phyloP scores from a whole-genome alignment of 352 stramenopile species.

The Phytophthora europaea region DNA sequence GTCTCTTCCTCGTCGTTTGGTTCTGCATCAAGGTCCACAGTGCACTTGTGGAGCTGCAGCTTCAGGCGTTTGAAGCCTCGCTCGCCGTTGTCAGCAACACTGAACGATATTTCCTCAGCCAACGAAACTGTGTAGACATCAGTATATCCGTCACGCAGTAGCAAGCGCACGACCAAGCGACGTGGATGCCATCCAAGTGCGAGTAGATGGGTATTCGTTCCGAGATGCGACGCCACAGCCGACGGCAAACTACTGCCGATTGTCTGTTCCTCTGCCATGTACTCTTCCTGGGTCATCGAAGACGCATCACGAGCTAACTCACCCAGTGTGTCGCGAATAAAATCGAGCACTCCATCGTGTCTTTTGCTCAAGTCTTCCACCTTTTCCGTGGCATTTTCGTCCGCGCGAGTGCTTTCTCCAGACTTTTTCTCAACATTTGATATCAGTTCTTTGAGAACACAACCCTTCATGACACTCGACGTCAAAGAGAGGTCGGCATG shows the following conservation, averaged over 20 bases:
- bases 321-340: constrained; percentile 37
- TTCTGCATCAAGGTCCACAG: constrained; percentile 14
- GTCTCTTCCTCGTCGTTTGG: constrained; percentile 21
- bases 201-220: constrained; percentile 33
- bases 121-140: constrained; percentile 45
- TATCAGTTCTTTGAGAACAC: constrained; percentile 43
- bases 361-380: constrained; percentile 8
- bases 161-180: constrained; percentile 17
- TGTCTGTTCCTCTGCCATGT: constrained; percentile 20
- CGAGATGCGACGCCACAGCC: constrained; percentile 32
- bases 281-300: constrained; percentile 23
- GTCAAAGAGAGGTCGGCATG: constrained; percentile 28
- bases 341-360: constrained; percentile 33
- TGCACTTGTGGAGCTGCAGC: constrained; percentile 37
- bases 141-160: constrained; percentile 41
- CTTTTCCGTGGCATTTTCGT: neutral
- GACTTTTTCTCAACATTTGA: neutral
- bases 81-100: constrained; percentile 12
- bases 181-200: constrained; percentile 36
- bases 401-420: neutral
- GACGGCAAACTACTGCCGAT: constrained; percentile 27
- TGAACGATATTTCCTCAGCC: constrained; percentile 20
- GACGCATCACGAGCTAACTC: constrained; percentile 27
- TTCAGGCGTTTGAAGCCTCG: constrained; percentile 22
- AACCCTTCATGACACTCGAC: constrained; percentile 64